These are phyloP conservation scores for Geoglossum glabrum DNA, from an alignment of 495 filamentous ascomycete species.

Conservation along the genomic window DNA sequence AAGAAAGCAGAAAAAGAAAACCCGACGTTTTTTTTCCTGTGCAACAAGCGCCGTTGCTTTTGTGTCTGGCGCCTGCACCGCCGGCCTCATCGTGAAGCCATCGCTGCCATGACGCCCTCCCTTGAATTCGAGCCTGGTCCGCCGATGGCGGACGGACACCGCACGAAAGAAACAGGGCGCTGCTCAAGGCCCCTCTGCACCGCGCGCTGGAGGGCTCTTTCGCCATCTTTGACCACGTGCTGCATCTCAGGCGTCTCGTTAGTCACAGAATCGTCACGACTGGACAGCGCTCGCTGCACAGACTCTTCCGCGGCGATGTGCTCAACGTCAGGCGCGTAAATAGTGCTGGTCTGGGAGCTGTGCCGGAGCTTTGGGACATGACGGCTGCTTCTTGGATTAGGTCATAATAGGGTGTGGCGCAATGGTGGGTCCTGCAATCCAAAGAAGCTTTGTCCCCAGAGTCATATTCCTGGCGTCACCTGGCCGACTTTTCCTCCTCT, in stretches of 20 bases:
- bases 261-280: neutral
- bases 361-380: neutral
- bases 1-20: neutral
- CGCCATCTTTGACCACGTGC: neutral
- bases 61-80: too few species aligned
- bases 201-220: neutral
- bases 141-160: too few species aligned
- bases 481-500: neutral
- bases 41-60: too few species aligned
- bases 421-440: neutral
- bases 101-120: too few species aligned
- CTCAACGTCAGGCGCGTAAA: neutral
- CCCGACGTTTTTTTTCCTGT: too few species aligned
- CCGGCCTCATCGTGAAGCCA: too few species aligned
- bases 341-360: neutral
- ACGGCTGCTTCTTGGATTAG: neutral
- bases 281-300: neutral
- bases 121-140: too few species aligned
- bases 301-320: neutral
- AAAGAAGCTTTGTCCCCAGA: neutral
- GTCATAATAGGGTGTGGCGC: neutral
- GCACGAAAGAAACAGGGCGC: too few species aligned
- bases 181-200: neutral
- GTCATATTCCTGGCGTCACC: neutral
- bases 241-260: neutral